These are phyloP conservation scores for Aspergillus tanneri DNA, from an alignment of 2,329 filamentous ascomycete genomes.

Conservation along the genomic window DNA sequence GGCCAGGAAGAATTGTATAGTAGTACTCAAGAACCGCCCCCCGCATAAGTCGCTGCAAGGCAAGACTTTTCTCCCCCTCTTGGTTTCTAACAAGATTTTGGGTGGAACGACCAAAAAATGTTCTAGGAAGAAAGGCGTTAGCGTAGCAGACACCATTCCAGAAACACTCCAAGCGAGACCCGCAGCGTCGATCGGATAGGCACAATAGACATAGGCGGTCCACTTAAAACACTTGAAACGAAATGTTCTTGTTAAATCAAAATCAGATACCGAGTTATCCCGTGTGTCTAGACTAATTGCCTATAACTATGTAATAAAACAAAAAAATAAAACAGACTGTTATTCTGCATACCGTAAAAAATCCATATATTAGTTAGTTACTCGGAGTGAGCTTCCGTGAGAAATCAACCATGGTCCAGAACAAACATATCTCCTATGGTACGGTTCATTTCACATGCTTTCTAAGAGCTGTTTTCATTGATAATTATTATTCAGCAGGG, in stretches of 20 bases:
- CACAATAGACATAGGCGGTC: conserved; percentile 4
- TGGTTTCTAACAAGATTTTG: neutral
- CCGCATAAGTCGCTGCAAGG: neutral
- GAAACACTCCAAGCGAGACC: conserved; percentile 1
- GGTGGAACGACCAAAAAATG: neutral
- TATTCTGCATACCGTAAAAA: too few relatives aligned
- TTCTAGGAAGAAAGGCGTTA: conserved; percentile 1
- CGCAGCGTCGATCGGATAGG: conserved; percentile 6
- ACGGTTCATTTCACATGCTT: too few relatives aligned
- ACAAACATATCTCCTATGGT: too few relatives aligned
- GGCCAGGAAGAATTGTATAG: neutral
- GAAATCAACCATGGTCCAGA: too few relatives aligned
- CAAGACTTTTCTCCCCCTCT: conserved; percentile 1
- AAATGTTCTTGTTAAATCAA: conserved; percentile 1
- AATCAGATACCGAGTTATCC: neutral
- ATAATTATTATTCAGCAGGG: too few relatives aligned
- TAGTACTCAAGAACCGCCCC: neutral
- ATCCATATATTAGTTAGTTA: too few relatives aligned
- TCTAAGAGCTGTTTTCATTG: too few relatives aligned
- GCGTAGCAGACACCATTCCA: conserved; percentile 7
- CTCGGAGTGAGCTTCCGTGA: too few relatives aligned
- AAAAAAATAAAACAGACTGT: neutral
- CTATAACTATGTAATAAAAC: neutral
- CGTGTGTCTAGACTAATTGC: neutral
- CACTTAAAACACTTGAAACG: neutral